Percentiles rank a stretch among this genome's conserved stretches.
phyloP scores from a whole-genome alignment of 768 basidiomycete genomes.

The Termitomyces sp. region DNA sequence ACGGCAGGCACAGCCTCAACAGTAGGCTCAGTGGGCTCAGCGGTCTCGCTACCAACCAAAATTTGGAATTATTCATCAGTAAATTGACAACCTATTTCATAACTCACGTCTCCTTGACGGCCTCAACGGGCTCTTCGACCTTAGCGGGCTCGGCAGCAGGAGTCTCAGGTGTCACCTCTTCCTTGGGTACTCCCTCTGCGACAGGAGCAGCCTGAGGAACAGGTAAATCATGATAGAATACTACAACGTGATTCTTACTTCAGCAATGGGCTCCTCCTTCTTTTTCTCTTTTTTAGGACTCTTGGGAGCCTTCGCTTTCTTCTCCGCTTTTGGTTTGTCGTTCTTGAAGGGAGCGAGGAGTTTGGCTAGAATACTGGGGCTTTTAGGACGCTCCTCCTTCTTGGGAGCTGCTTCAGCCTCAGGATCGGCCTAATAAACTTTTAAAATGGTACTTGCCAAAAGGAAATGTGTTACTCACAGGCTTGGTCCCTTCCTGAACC shows the following conservation, averaged over 20 bases:
- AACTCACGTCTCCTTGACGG: constrained; percentile 68
- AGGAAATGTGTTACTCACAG: constrained; percentile 23
- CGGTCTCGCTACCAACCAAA: constrained; percentile 32
- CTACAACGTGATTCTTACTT: constrained; percentile 29
- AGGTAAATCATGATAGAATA: background rate
- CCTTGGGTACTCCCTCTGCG: constrained; percentile 26
- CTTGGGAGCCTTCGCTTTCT: constrained; percentile 64
- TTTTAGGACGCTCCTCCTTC: constrained; percentile 81
- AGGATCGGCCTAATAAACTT: constrained; percentile 19
- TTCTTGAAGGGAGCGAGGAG: constrained; percentile 77
- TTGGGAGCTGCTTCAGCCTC: constrained; percentile 45
- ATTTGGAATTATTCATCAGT: background rate
- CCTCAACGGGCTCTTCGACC: constrained; percentile 51
- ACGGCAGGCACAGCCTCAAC: constrained; percentile 26
- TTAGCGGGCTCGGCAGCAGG: constrained; percentile 27
- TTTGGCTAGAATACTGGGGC: constrained; percentile 71
- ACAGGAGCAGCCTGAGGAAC: constrained; percentile 29
- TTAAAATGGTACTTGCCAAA: constrained; percentile 4
- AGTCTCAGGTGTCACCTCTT: constrained; percentile 26
- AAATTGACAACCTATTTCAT: background rate
- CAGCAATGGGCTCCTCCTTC: constrained; percentile 54
- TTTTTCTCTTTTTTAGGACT: constrained; percentile 82
- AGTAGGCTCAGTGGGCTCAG: constrained; percentile 30
- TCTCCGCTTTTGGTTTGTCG: constrained; percentile 54
- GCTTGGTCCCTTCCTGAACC: constrained; percentile 36